A percentile compares a stretch with the other conserved stretches of the same genome.
Evolutionary conservation across 805 yeast genomes (phyloP).

Genomic region (Myxozyma nipponensis): DNA sequence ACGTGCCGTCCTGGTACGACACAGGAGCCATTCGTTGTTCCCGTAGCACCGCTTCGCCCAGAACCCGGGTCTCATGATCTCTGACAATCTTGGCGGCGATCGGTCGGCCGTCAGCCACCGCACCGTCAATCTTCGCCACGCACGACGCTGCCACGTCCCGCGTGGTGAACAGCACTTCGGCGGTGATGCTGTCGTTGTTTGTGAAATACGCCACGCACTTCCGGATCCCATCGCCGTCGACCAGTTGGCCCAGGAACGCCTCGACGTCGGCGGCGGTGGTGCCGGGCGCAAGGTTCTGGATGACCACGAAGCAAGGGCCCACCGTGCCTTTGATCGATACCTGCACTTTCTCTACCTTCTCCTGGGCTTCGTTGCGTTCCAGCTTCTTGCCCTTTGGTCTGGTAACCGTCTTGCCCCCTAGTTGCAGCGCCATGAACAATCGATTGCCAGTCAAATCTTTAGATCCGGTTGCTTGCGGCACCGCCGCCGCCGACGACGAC

Average conservation of each 20-base stretch:
- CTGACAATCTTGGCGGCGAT: slow-evolving; percentile 7
- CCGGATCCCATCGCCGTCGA: slow-evolving; percentile 28
- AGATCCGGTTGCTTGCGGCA: not conserved
- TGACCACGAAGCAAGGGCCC: slow-evolving; percentile 25
- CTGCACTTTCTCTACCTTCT: not conserved
- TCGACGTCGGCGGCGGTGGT: slow-evolving; percentile 35
- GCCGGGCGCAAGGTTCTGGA: slow-evolving; percentile 35
- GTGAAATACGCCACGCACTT: slow-evolving; percentile 19
- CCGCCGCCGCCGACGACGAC: not conserved
- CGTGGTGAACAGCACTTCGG: slow-evolving; percentile 33
- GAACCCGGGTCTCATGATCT: slow-evolving; percentile 1
- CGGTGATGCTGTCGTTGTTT: slow-evolving; percentile 22
- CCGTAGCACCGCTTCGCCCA: not conserved
- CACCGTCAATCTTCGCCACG: slow-evolving; percentile 40
- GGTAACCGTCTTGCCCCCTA: not conserved
- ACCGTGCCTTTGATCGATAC: slow-evolving; percentile 19
- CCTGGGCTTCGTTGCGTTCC: not conserved
- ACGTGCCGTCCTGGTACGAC: slow-evolving; percentile 8
- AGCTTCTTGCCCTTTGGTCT: slow-evolving; percentile 2
- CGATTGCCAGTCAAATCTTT: not conserved
- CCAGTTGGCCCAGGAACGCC: slow-evolving; percentile 31
- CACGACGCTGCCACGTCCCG: slow-evolving; percentile 37
- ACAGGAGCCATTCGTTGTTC: slow-evolving; percentile 5
- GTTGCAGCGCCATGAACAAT: not conserved
- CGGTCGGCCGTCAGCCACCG: slow-evolving; percentile 43